Base-by-base conservation (phyloP, 106 monocot genomes). In the Allium fistulosum region DNA sequence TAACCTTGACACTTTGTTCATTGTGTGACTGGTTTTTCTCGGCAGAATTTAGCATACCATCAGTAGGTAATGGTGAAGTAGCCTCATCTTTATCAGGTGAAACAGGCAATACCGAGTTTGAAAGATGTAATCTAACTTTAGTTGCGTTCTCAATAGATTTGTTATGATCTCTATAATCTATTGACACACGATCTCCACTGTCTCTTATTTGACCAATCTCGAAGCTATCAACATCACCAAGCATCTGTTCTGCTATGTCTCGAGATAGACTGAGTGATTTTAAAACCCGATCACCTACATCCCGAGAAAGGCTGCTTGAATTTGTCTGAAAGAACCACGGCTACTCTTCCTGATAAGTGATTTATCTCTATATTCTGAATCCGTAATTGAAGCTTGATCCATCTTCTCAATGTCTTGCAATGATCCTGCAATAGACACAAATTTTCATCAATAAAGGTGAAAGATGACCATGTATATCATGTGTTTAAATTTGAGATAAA, bases 191-290 rank as follows among this genome's bases (percentile, higher is more conserved):
- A 77, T 78, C 79, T 48, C 88, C 88, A 53, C 76, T 80, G 48
- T 88, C 85, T 45, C 84, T 84, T 9, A 67, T 47, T 75, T 78
- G 88, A 47, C 84, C 88, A 49, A 64, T 59, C 26, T 74, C 17
- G 10, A 78, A 71, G 58, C 76, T 69, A 61, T 88, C 85, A 10
- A 76, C 68, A 56, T 77, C 80, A 11, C 71, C 85, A 65, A 81
- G 72, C 28, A 84, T 66, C 51, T 82, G 65, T 78, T 78, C 4
- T 22, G 70, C 74, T 10, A 80, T 59, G 13, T 80, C 75, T 53
- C 75, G 65, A 4, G 80, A 78, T 53, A 83, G 74, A 71, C 77
- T 79, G 61, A 86, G 71, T 0, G 82, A 82, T 45, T 70, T 56
- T 15, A 79, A 69, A n/a, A 82, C 70, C 45, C 15, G 57, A 26